Base-by-base conservation (phyloP, 2,329 filamentous ascomycete genomes). In the Aspergillus tamarii region DNA sequence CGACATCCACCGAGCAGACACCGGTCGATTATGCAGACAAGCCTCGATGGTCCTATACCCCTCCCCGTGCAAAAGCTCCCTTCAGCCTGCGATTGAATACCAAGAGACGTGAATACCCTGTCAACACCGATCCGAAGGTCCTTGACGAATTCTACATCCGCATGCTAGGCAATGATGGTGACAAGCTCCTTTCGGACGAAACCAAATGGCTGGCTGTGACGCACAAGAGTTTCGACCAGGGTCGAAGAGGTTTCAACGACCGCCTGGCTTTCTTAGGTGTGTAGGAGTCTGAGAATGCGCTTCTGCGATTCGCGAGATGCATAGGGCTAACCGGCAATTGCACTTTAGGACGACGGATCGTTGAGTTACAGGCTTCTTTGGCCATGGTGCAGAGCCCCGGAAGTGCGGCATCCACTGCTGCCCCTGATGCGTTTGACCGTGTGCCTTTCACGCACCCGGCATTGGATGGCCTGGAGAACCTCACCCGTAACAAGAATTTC, bases 171-270 rank as follows among this genome's bases (percentile, higher is more conserved):
- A 83, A 83, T 54, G 88, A 86, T 53, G 92, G 91, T 62, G 87
- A 91, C 69, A 87, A 85, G 70, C 77, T 95, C 76, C 84, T 99
- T 63, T 89, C 91, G 2, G 94, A 97, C 19, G 94, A 99, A 81
- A 84, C 95, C 66, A 98, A 97, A 82, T 99, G 95, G 95, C 83
- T 98, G 73, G 94, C 94, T 34, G 88, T 99, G 61, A 99, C 95
- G 69, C 95, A 98, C 80, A 98, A 98, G 87, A 97, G 93, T 80
- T 98, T 97, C 75, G 94, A 99, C 76, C 93, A 98, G 75, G 95
- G 94, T 59, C 85, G 93, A 74, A 89, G 94, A 83, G 94, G 94
- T 1, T 97, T 94, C 82, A 99, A 99, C 77, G 94, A 97, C 74
- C 88, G 92, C 66, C 83, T 99, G 78, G 92, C 93, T n/a, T 93